Conservation (phyloP, 139 green algal genomes). For the Tetradesmus lagerheimii region DNA sequence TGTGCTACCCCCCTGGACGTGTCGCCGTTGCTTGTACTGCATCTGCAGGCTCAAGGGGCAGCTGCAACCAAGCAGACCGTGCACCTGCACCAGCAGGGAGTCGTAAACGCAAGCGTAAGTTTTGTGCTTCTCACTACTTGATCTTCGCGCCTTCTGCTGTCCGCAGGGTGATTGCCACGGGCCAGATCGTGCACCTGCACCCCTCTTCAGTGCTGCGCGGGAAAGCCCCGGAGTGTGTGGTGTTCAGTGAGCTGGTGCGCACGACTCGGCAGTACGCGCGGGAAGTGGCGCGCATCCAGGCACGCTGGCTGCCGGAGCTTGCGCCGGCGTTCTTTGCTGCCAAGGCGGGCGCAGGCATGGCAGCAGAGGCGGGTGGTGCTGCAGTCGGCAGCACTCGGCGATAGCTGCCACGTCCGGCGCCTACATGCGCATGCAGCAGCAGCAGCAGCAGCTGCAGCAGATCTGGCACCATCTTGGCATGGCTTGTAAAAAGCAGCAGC, state of each 20-base stretch:
- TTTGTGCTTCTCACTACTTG: too few relatives aligned
- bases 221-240: slow-evolving; percentile 68
- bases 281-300: slow-evolving; percentile 71
- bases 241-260: slow-evolving; percentile 87
- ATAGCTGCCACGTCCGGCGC: slow-evolving; percentile 85
- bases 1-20: too few relatives aligned
- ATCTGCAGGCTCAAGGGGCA: too few relatives aligned
- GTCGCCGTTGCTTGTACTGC: too few relatives aligned
- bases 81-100: slow-evolving; percentile 90
- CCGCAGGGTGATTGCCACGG: slow-evolving; percentile 69
- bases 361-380: not conserved
- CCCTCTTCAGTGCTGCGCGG: slow-evolving; percentile 82
- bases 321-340: slow-evolving; percentile 76
- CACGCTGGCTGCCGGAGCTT: slow-evolving; percentile 85
- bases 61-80: slow-evolving; percentile 78
- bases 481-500: too few relatives aligned
- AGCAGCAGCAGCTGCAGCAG: not conserved
- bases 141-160: too few relatives aligned
- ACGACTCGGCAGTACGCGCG: slow-evolving; percentile 76
- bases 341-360: slow-evolving; percentile 6
- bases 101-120: too few relatives aligned
- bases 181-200: slow-evolving; percentile 85
- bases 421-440: not conserved
- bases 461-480: too few relatives aligned
- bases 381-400: slow-evolving; percentile 57